Evolutionary conservation across 148 eudicot species (phyloP), one percentile per base, ranked within the genome.

Genomic region (Agrostemma githago): DNA sequence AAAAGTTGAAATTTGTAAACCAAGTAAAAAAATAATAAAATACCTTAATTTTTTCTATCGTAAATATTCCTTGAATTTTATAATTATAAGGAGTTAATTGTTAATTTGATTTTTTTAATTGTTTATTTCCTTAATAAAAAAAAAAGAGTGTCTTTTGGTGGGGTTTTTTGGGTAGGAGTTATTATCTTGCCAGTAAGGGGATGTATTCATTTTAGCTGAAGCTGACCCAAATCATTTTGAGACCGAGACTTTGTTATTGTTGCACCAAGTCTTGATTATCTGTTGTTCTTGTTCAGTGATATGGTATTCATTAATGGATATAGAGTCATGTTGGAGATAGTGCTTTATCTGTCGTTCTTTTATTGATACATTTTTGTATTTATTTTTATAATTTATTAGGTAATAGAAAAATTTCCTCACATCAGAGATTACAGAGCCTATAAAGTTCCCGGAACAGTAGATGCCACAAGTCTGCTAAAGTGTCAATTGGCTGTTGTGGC

Each of bases 381-480:
- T 40, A 4, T 48, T 20, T 20, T 72, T 62, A 48, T 15, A 10
- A 74, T 26, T 67, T 71, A 43, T 62, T 82, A 95, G 99, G 99
- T 92, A n/a, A 77, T 72, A 61, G 88, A 90, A 72, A 95, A 92
- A 59, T 95, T 92, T 84, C 99, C 99, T 66, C 99, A 95, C 74
- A 88, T 95, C 63, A 80, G 69, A 83, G 93, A 84, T 72, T 90
- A 87, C 77, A 83, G 63, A 73, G 84, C 89, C 34, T 86, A 85
- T 59, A 88, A 71, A 77, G 80, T 84, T 62, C 96, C 99, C 68
- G 73, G 85, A 19, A 62, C 76, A 44, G 70, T 84, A 80, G 94
- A 90, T 82, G 76, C 77, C 56, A 80, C 82, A 79, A 82, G 78
- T 79, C 72, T 90, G 76, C 76, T 92, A 62, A 95, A 90, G 81